Evolutionary conservation across 2,329 filamentous ascomycete genomes (phyloP).

Genomic region (Neofusicoccum parvum): DNA sequence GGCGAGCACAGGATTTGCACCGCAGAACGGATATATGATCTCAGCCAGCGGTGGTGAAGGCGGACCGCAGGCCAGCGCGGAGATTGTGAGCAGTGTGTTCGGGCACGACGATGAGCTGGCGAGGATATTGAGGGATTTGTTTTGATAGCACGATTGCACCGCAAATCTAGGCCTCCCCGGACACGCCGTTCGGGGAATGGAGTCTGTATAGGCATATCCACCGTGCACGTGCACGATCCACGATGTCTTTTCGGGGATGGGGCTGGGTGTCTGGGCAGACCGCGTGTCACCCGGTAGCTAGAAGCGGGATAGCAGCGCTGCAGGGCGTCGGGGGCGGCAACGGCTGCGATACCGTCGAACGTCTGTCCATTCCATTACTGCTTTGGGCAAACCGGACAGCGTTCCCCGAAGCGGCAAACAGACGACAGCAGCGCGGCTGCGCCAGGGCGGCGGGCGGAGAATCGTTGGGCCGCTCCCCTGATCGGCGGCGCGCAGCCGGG

Average conservation of each 20-base stretch:
- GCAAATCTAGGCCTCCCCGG: too few relatives aligned
- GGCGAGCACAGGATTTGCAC: constrained; percentile 20
- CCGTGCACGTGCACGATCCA: background rate
- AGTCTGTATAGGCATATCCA: background rate
- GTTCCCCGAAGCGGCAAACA: background rate
- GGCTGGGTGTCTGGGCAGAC: background rate
- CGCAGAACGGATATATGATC: constrained; percentile 35
- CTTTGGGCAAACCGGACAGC: constrained; percentile 4
- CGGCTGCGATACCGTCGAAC: background rate
- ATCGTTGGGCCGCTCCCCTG: constrained; percentile 1
- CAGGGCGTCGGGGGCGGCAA: background rate
- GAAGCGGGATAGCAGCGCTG: background rate
- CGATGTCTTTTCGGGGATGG: background rate
- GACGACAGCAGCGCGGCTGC: background rate
- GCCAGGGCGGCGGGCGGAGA: background rate
- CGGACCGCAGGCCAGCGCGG: constrained; percentile 18
- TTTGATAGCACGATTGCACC: constrained; percentile 38
- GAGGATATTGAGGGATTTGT: constrained; percentile 61
- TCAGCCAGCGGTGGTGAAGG: constrained; percentile 45
- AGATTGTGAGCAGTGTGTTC: constrained; percentile 44
- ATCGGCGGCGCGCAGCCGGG: background rate
- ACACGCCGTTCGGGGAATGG: background rate
- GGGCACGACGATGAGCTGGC: constrained; percentile 62
- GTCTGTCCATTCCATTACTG: background rate
- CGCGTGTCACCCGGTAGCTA: background rate